phyloP scores from a whole-genome alignment of 2,329 filamentous ascomycete species.

The Herpotrichia juniperi region DNA sequence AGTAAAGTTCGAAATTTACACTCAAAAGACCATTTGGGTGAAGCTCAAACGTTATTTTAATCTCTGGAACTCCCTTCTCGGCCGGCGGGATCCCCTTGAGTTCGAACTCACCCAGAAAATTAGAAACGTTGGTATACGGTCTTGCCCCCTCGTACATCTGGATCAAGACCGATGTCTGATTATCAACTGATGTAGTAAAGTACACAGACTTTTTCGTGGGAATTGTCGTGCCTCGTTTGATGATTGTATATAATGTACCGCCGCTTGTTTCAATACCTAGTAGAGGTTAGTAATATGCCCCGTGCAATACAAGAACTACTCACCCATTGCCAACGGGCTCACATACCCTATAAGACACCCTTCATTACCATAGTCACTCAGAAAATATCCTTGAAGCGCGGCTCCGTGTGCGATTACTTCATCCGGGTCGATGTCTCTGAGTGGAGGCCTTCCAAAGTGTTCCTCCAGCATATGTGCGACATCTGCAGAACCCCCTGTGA shows the following conservation, averaged over 20 bases:
- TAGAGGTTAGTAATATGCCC: not conserved
- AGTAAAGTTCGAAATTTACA: not conserved
- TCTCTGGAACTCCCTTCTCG: not conserved
- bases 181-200: not conserved
- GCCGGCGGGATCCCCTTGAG: not conserved
- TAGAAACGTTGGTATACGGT: not conserved
- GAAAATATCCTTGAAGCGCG: not conserved
- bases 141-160: not conserved
- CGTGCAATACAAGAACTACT: not conserved
- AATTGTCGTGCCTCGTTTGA: not conserved
- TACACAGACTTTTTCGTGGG: not conserved
- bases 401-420: not conserved
- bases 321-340: not conserved
- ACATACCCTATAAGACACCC: not conserved
- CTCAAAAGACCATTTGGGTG: not conserved
- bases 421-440: not conserved
- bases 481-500: not conserved
- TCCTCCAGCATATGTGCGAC: not conserved
- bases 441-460: not conserved
- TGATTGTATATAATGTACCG: not conserved
- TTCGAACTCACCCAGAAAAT: not conserved
- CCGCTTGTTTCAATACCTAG: not conserved
- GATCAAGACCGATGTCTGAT: not conserved
- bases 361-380: not conserved
- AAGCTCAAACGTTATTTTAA: not conserved